Evolutionary conservation across 148 eudicot species (phyloP).

Genomic region (Pouteria glomerata): DNA sequence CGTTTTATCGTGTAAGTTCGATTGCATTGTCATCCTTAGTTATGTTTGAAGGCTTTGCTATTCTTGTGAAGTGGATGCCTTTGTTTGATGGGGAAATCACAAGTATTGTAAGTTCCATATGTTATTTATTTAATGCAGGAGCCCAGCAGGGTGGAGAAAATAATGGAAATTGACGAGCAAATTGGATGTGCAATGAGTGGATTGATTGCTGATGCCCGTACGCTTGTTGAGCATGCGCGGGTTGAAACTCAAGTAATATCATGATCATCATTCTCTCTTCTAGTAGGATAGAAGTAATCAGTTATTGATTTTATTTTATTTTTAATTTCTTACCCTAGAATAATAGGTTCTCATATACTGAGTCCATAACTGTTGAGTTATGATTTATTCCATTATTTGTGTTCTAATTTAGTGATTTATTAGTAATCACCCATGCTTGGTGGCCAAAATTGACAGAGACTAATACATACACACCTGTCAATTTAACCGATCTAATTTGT

Average conservation of each 20-base stretch:
- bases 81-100: neutral
- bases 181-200: constrained; percentile 99
- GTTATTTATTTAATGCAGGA: constrained; percentile 40
- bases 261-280: neutral
- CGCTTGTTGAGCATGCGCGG: constrained; percentile 97
- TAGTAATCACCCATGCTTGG: no score
- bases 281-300: neutral
- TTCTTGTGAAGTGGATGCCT: neutral
- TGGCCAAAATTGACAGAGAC: no score
- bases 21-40: neutral
- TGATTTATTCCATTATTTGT: no score
- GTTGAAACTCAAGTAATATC: constrained; percentile 89
- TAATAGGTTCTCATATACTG: constrained; percentile 97
- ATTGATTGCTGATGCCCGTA: constrained; percentile 98
- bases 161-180: constrained; percentile 98
- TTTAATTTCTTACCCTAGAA: constrained; percentile 54
- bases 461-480: no score
- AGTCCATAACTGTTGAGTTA: constrained; percentile 99
- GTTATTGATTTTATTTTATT: neutral
- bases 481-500: no score
- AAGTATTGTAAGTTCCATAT: neutral
- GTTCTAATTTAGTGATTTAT: no score
- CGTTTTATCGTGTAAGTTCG: neutral
- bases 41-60: neutral
- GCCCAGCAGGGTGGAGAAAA: constrained; percentile 98